Evolutionary conservation across 352 stramenopile species (phyloP), one percentile per base, ranked within the genome.

Genomic region (Phytophthora colocasiae): DNA sequence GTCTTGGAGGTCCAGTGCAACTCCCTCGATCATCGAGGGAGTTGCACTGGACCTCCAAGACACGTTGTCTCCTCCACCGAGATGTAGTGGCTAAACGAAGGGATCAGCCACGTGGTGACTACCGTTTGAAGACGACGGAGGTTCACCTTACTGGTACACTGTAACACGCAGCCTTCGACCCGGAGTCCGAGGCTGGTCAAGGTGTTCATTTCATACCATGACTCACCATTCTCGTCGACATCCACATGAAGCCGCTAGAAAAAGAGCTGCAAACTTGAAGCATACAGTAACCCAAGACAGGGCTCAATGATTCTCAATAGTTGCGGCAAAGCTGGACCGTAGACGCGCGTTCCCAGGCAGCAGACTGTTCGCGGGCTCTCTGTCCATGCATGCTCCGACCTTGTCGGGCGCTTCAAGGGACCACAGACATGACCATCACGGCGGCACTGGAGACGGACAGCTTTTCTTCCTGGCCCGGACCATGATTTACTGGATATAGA

Each of bases 51-150:
- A 44, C 38, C 41, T 47, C 41, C n/a, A 29, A 10, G 50, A 57
- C 19, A 36, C 4, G 43, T 51, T 51, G 24, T 9, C 45, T 52
- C 26, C 48, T 29, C 48, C 48, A 55, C 48, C 48, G 48, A 55
- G 31, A 55, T 22, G 24, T 31, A 4, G 43, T 49, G 41, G 41
- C 41, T 19, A 27, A 24, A 19, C 39, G 17, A 49, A 50, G 24
- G 44, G 44, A 36, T 50, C 44, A 36, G 44, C 44, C 32, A 50
- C 22, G 6, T 14, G 14, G 4, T 4, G 38, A 43, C 38, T 43
- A 10, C 15, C 19, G 7, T 4, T 43, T 43, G 14, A 43, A 19
- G 38, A 11, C 9, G 31, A 36, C 31, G 27, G 6, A 36, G 31
- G 31, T 36, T 36, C 31, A 14, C 10, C 29, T 34, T 36, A 36